Evolutionary conservation across 257 asterid genomes (phyloP), one percentile per base, ranked within the genome.

Genomic region (Eucommia ulmoides): DNA sequence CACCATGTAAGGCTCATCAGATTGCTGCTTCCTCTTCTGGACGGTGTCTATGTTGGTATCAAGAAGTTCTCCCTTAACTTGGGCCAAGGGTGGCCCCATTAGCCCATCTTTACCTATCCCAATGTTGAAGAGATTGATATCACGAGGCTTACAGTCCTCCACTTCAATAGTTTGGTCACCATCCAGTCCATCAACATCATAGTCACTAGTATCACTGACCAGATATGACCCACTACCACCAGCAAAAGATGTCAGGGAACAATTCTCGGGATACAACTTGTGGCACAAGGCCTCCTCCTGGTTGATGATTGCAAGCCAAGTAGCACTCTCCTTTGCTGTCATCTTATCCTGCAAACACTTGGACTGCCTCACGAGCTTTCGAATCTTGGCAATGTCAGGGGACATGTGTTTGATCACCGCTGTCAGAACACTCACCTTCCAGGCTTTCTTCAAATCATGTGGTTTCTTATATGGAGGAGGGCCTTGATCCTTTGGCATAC

Each of bases 391-490:
- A 44, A 87, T 76, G 66, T 87, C 89, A 1, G 94, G 96, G 8
- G 74, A 83, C 70, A 86, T 72, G 33, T 87, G 94, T 64, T 87
- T 87, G 72, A 87, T 87, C 19, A 87, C 96, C 0, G 94, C 93
- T 0, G 96, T 87, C 20, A 87, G 66, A 26, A 87, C 94, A 0
- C 93, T 94, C 14, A 86, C 96, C 54, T 86, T 86, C 85, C 85
- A 86, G 0, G 81, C 92, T 67, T 85, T 86, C 35, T 86, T 86
- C 41, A 86, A 59, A 65, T 86, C 96, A 45, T 83, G 96, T 19
- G 94, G 96, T 78, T 87, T 87, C 71, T 83, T 87, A 55, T 87
- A 87, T n/a, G 94, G 96, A 0, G 89, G 94, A 9, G 94, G 69
- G 17, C 79, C 73, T 47, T 71, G 80, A 26, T 78, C 94, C 67